Conservation (phyloP, 2,329 filamentous ascomycete species). For the Cercospora sp. region DNA sequence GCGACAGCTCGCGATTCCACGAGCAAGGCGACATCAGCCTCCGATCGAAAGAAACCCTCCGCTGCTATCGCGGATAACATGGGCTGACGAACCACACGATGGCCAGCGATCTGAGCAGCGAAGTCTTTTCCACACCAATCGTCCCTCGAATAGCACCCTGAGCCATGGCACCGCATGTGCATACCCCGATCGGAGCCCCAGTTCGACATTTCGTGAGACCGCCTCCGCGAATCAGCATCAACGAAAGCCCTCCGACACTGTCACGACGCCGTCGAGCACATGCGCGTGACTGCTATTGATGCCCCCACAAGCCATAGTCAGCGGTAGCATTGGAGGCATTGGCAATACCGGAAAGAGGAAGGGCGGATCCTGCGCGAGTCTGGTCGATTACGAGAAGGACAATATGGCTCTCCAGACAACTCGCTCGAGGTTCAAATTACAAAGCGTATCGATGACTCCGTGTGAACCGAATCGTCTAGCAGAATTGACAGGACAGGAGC, state of each 20-base stretch:
- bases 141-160: neutral
- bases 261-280: neutral
- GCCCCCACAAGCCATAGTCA: neutral
- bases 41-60: neutral
- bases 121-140: neutral
- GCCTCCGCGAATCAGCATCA: neutral
- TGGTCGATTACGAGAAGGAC: neutral
- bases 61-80: neutral
- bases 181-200: neutral
- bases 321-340: too few species aligned
- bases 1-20: neutral
- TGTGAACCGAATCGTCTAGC: neutral
- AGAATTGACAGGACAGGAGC: neutral
- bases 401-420: neutral
- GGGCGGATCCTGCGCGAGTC: neutral
- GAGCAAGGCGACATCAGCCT: neutral
- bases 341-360: neutral
- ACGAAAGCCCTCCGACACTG: neutral
- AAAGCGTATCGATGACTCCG: neutral
- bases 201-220: neutral
- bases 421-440: neutral
- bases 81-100: neutral
- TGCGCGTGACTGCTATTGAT: neutral
- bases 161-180: neutral
- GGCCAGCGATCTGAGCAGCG: neutral